Evolutionary conservation across 2,329 filamentous ascomycete species (phyloP).

Genomic region (Nemania serpens): DNA sequence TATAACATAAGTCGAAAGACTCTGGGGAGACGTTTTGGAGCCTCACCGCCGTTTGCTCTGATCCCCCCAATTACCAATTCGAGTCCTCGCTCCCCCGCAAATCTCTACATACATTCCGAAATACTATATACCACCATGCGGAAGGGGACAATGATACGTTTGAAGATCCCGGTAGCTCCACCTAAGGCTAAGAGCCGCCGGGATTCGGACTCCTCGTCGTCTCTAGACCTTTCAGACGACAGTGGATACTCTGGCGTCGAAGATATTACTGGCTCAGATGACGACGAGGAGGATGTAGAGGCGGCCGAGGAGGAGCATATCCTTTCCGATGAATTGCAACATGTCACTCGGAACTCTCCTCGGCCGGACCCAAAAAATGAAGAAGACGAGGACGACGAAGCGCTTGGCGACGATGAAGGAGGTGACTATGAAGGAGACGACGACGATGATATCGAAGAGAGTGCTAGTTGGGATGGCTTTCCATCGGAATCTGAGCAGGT

Average conservation of each 20-base stretch:
- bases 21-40: slow-evolving; percentile 16
- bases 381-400: slow-evolving; percentile 47
- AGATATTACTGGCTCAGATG: slow-evolving; percentile 75
- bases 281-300: slow-evolving; percentile 78
- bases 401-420: slow-evolving; percentile 44
- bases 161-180: slow-evolving; percentile 51
- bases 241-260: slow-evolving; percentile 77
- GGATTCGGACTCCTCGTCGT: slow-evolving; percentile 58
- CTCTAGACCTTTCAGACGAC: slow-evolving; percentile 65
- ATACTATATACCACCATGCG: slow-evolving; percentile 29
- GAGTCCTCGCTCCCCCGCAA: slow-evolving; percentile 31
- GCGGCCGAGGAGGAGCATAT: slow-evolving; percentile 80
- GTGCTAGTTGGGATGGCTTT: slow-evolving; percentile 61
- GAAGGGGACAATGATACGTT: slow-evolving; percentile 52
- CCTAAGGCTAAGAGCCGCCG: slow-evolving; percentile 54
- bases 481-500: slow-evolving; percentile 49
- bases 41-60: slow-evolving; percentile 47
- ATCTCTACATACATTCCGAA: slow-evolving; percentile 33
- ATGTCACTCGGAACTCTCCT: slow-evolving; percentile 51
- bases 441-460: slow-evolving; percentile 47
- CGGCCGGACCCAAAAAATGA: slow-evolving; percentile 52
- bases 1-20: slow-evolving; percentile 8
- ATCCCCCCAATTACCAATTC: slow-evolving; percentile 28
- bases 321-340: slow-evolving; percentile 52
- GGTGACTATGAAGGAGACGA: slow-evolving; percentile 23